Conservation (phyloP, 2,329 filamentous ascomycete genomes). For the Venturia asperata region DNA sequence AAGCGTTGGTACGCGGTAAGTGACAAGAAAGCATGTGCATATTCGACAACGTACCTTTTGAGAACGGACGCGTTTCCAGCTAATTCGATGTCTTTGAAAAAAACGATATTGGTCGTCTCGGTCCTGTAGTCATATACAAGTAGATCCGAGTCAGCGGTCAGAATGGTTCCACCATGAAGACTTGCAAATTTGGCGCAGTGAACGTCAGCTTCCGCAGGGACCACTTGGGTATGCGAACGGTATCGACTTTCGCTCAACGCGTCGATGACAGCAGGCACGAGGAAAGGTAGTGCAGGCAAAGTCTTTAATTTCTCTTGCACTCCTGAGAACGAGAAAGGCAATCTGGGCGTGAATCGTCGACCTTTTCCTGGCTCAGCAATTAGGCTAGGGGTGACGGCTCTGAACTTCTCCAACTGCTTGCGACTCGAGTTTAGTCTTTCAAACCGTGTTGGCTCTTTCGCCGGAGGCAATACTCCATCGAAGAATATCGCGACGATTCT, state of each 20-base stretch:
- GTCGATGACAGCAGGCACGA: constrained; percentile 18
- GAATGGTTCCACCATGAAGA: constrained; percentile 9
- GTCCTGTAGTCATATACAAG: constrained; percentile 19
- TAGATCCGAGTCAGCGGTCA: constrained; percentile 20
- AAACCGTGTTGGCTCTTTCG: constrained; percentile 10
- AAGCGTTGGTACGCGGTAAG: too few relatives aligned
- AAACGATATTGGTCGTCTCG: constrained; percentile 2
- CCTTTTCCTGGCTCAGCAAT: constrained; percentile 8
- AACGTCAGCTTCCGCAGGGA: constrained; percentile 19
- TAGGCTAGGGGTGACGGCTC: not conserved
- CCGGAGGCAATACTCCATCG: constrained; percentile 16
- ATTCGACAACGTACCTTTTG: not conserved
- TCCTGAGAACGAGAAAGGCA: not conserved
- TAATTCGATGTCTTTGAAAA: constrained; percentile 16
- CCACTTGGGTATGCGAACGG: not conserved
- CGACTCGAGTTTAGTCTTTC: constrained; percentile 8
- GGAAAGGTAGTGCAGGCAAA: constrained; percentile 16
- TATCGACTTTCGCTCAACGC: not conserved
- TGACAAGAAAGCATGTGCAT: not conserved
- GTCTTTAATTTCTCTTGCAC: constrained; percentile 1
- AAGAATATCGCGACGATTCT: constrained; percentile 18
- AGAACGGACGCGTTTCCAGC: not conserved
- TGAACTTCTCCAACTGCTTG: constrained; percentile 11
- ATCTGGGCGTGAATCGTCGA: not conserved
- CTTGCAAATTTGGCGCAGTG: constrained; percentile 17